These are phyloP conservation scores for Boletus coccyginus DNA, from an alignment of 768 basidiomycete genomes.

Conservation along the genomic window DNA sequence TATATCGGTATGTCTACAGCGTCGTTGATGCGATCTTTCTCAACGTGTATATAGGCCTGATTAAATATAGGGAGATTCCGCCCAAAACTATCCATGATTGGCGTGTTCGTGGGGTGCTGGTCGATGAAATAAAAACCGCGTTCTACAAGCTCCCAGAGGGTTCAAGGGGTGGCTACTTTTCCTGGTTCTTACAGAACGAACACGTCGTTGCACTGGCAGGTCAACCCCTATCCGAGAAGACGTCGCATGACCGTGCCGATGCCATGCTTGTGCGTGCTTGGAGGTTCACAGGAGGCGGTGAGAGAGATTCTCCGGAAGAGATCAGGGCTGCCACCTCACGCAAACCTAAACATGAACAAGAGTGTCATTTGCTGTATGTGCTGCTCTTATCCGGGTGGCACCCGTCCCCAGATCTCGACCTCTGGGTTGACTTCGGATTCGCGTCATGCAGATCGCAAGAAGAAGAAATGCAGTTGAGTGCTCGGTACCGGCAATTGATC, in stretches of 20 bases:
- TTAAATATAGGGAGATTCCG: neutral
- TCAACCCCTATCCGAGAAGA: neutral
- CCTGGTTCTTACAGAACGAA: conserved; percentile 5
- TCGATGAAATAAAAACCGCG: neutral
- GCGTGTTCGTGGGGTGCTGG: conserved; percentile 1
- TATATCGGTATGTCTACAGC: neutral
- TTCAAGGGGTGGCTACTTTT: neutral
- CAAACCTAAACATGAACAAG: neutral
- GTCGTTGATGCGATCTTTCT: neutral
- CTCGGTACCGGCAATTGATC: neutral
- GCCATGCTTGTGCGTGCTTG: neutral
- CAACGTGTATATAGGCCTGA: neutral
- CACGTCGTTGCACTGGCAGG: neutral
- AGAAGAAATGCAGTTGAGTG: neutral
- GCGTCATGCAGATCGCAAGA: neutral
- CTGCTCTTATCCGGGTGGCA: neutral
- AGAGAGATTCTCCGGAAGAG: neutral
- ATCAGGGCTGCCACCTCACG: neutral
- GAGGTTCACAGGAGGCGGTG: conserved; percentile 3
- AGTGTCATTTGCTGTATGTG: neutral
- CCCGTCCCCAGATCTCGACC: neutral
- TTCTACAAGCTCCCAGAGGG: neutral
- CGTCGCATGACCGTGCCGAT: neutral
- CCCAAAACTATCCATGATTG: conserved; percentile 1
- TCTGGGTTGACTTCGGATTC: conserved; percentile 3